Base-by-base conservation (phyloP, 2,329 filamentous ascomycete species). In the Colletotrichum sidae region DNA sequence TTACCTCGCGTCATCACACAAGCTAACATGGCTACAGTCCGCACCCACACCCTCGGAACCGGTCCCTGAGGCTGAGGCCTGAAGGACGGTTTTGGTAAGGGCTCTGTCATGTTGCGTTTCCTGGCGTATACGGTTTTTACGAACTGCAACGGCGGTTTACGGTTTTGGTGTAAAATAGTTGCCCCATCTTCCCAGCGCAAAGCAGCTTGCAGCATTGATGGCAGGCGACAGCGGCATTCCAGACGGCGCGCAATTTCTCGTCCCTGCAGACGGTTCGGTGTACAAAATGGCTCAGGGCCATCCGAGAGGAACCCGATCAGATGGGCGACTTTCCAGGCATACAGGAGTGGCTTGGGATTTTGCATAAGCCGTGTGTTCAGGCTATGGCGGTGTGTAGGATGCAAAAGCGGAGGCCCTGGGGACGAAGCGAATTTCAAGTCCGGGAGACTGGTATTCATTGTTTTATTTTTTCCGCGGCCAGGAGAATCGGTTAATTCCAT, bases 61-160 rank as follows among this genome's bases (percentile, higher is more conserved):
- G 33, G 74, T 79, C 25, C 25, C 25, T 46, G 79, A 80, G 61
- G 72, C 79, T n/a, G 68, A 74, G 33, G 76, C 78, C 59, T 81
- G 72, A 70, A 65, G 25, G 4, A 25, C 25, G 4, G 25, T 25
- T 25, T 25, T 25, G 25, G 25, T 25, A 25, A 25, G 6, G 12
- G 47, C 42, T 42, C 58, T 66, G 47, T 41, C 52, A 52, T 57
- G 35, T 67, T 65, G 64, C 64, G 64, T 67, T 67, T 65, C 55
- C 64, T 67, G 64, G 64, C 64, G 64, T 67, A 67, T 67, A 67
- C 55, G 64, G 64, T 64, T 67, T 59, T 51, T 41, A 58, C 50
- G 33, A 55, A 51, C 55, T 60, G 64, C 64, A 67, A 60, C 59
- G 55, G 64, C 60, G 64, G 51, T 42, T 59, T 38, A 55, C 65